Evolutionary conservation across 257 asterid genomes (phyloP), one percentile per base, ranked within the genome.

Genomic region (Paulownia fortunei): DNA sequence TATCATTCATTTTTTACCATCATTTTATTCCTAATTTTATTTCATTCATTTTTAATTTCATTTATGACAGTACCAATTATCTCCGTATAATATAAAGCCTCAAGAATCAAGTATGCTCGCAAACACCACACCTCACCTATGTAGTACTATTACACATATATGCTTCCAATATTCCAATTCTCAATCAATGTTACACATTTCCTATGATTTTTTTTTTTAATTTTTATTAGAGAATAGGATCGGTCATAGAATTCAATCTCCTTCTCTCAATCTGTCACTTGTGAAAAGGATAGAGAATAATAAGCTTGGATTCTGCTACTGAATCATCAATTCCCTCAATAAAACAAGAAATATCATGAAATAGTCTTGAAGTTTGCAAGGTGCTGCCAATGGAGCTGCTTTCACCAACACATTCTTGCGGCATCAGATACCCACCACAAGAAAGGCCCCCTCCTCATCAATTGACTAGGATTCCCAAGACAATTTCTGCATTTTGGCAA

Each of bases 391-490:
- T 1, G 13, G 0, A 2, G 1, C n/a, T n/a, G n/a, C n/a, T n/a
- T n/a, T n/a, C n/a, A n/a, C n/a, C 15, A 19, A 26, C 39, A 12
- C 9, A 8, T 42, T 42, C 3, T 18, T 8, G 71, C 1, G 37
- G 80, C 54, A 66, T 83, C 68, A 32, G 80, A 67, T 64, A 18
- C 79, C 81, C 46, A 55, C 2, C 36, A 51, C 19, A 24, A 3
- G 44, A 2, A 9, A 5, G 11, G 66, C n/a, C n/a, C n/a, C n/a
- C n/a, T n/a, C n/a, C n/a, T n/a, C 76, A 52, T 34, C 52, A n/a
- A n/a, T n/a, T 26, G 58, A 82, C 51, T 56, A 39, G 41, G 78
- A 79, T 80, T 41, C 82, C 47, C 8, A 5, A 13, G 58, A 73
- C 60, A 68, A 66, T 52, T 12, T 72, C 68, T 24, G 36, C 49